These are phyloP conservation scores for Annulohypoxylon truncatum DNA, from an alignment of 2,329 filamentous ascomycete genomes.

Conservation along the genomic window DNA sequence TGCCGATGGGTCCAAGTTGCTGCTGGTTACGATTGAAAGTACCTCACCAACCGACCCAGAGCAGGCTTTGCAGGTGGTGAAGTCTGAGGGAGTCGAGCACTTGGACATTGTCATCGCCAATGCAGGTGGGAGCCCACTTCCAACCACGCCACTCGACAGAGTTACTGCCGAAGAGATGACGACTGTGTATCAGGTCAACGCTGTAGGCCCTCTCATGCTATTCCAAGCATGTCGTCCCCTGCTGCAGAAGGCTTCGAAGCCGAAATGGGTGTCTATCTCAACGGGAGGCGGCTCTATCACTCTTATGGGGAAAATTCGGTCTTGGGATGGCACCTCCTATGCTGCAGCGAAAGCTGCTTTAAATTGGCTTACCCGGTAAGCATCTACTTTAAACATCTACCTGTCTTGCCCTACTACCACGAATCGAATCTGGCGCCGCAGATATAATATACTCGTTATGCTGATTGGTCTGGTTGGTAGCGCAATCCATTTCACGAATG, in stretches of 20 bases:
- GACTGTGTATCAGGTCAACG: slow-evolving; percentile 46
- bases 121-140: slow-evolving; percentile 47
- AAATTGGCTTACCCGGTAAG: slow-evolving; percentile 48
- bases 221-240: slow-evolving; percentile 51
- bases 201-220: slow-evolving; percentile 47
- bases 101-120: slow-evolving; percentile 55
- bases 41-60: slow-evolving; percentile 45
- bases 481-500: slow-evolving; percentile 33
- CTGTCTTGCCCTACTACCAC: neutral
- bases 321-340: slow-evolving; percentile 43
- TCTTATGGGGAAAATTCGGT: slow-evolving; percentile 32
- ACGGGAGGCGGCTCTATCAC: slow-evolving; percentile 45
- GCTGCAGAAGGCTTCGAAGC: slow-evolving; percentile 47
- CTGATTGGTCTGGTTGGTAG: slow-evolving; percentile 7
- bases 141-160: slow-evolving; percentile 46
- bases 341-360: slow-evolving; percentile 49
- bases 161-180: slow-evolving; percentile 46
- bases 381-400: neutral
- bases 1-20: slow-evolving; percentile 45
- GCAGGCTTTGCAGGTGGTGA: slow-evolving; percentile 44
- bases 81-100: slow-evolving; percentile 45
- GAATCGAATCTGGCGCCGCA: neutral
- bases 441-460: slow-evolving; percentile 2
- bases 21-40: slow-evolving; percentile 51
- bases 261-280: slow-evolving; percentile 50